Percentiles rank a stretch among this genome's conserved stretches.
Conservation (phyloP, 176 grass and related monocot genomes). For the Carex parvula region DNA sequence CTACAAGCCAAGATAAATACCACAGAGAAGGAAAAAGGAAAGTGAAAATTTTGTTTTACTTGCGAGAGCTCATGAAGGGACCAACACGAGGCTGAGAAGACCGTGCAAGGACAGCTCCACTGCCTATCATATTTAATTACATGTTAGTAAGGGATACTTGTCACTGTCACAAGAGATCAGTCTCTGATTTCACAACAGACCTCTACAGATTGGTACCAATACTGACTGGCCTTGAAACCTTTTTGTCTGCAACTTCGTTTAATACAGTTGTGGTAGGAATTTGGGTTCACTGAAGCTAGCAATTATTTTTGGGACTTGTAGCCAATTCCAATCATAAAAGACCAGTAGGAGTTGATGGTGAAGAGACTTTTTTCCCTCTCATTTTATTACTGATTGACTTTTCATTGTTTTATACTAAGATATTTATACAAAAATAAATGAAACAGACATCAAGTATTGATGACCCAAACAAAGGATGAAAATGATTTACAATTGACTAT, state of each 20-base stretch:
- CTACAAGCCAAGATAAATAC: background rate
- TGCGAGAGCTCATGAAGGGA: conserved; percentile 89
- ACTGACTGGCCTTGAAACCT: background rate
- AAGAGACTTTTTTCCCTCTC: background rate
- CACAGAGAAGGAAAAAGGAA: conserved; percentile 31
- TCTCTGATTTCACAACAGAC: background rate
- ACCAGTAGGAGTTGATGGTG: background rate
- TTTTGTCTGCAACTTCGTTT: background rate
- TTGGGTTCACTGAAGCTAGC: background rate
- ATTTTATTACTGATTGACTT: background rate
- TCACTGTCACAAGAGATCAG: background rate
- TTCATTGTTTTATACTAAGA: background rate
- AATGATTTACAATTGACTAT: background rate
- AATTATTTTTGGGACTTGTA: background rate
- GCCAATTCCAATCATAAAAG: background rate
- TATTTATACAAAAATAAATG: background rate
- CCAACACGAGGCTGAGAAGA: conserved; percentile 96
- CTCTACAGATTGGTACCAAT: background rate
- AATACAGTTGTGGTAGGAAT: background rate
- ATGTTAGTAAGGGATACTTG: background rate
- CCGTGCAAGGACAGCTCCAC: conserved; percentile 95
- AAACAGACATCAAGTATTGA: background rate
- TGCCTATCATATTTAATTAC: conserved; percentile 32
- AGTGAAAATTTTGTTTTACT: conserved; percentile 42
- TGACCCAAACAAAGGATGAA: background rate